Evolutionary conservation across 2,329 filamentous ascomycete genomes (phyloP).

Genomic region (Basipetospora chlamydospora): DNA sequence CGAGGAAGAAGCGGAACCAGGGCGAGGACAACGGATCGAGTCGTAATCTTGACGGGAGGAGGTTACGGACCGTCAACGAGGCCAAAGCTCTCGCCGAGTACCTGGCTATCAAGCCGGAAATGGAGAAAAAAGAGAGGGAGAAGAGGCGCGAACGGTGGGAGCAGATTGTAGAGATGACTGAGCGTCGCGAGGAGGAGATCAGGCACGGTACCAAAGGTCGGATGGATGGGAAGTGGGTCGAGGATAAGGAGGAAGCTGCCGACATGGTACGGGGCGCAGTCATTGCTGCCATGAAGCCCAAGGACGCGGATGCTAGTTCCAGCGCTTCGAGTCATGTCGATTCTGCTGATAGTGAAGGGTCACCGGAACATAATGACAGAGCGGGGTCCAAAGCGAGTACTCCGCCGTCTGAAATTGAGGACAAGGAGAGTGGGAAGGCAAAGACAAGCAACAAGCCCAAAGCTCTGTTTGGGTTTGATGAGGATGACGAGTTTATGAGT

Average conservation of each 20-base stretch:
- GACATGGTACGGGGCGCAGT: constrained; percentile 72
- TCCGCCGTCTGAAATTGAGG: constrained; percentile 26
- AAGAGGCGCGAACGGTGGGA: constrained; percentile 74
- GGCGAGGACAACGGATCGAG: constrained; percentile 80
- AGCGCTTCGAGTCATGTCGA: constrained; percentile 26
- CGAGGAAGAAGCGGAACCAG: constrained; percentile 72
- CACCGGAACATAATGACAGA: constrained; percentile 22
- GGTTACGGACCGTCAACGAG: constrained; percentile 82
- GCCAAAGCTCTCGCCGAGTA: constrained; percentile 93
- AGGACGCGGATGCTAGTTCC: constrained; percentile 47
- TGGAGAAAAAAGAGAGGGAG: constrained; percentile 90
- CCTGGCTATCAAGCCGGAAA: constrained; percentile 86
- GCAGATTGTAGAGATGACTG: constrained; percentile 71
- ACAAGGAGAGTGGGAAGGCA: constrained; percentile 20
- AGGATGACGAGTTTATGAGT: constrained; percentile 63
- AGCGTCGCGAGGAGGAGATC: constrained; percentile 71
- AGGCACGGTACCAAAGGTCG: constrained; percentile 55
- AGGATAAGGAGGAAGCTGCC: constrained; percentile 80
- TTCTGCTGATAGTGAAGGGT: constrained; percentile 15
- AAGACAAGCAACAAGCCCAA: constrained; percentile 21
- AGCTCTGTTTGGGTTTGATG: constrained; percentile 63
- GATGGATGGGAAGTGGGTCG: constrained; percentile 85
- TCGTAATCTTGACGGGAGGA: constrained; percentile 80
- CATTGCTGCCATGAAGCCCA: constrained; percentile 51
- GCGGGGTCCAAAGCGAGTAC: constrained; percentile 33